Evolutionary conservation across 1,284 basidiomycete genomes (phyloP).

Genomic region (Pterulicium gracile): DNA sequence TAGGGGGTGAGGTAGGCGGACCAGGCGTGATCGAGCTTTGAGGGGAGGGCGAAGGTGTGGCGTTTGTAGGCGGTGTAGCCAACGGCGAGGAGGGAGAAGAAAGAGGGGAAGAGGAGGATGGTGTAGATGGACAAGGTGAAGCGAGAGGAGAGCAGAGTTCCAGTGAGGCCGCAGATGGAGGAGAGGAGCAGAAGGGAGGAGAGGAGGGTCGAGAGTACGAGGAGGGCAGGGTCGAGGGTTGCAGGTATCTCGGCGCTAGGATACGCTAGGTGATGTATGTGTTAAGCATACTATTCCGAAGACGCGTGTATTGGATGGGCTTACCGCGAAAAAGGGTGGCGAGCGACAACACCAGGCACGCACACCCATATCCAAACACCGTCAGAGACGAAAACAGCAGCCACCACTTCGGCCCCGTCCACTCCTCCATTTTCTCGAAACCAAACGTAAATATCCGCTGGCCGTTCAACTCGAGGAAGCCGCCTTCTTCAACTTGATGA

Average conservation of each 20-base stretch:
- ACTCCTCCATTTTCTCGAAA: slow-evolving; percentile 27
- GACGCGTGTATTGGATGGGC: not conserved
- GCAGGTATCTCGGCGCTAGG: not conserved
- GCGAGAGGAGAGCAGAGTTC: slow-evolving; percentile 65
- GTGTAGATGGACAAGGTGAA: slow-evolving; percentile 64
- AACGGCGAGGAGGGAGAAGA: slow-evolving; percentile 52
- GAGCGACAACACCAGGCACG: not conserved
- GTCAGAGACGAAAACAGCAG: slow-evolving; percentile 39
- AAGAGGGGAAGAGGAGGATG: slow-evolving; percentile 58
- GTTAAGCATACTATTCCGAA: not conserved
- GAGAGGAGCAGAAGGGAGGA: slow-evolving; percentile 48
- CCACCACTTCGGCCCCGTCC: slow-evolving; percentile 49
- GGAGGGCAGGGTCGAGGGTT: slow-evolving; percentile 26
- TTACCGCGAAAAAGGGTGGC: not conserved
- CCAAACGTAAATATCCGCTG: too few relatives aligned
- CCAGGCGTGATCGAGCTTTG: slow-evolving; percentile 68
- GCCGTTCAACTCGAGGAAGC: not conserved
- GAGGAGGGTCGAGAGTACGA: slow-evolving; percentile 53
- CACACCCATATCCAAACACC: slow-evolving; percentile 15
- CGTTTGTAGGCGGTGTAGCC: slow-evolving; percentile 68
- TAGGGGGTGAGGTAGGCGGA: slow-evolving; percentile 48
- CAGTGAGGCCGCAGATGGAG: slow-evolving; percentile 53
- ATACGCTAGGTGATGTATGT: not conserved
- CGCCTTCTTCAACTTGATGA: not conserved
- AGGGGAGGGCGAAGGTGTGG: slow-evolving; percentile 56